Percentiles rank a stretch among this genome's conserved stretches.
Conservation (phyloP, 805 yeast species). For the Metschnikowia bowlesiae region DNA sequence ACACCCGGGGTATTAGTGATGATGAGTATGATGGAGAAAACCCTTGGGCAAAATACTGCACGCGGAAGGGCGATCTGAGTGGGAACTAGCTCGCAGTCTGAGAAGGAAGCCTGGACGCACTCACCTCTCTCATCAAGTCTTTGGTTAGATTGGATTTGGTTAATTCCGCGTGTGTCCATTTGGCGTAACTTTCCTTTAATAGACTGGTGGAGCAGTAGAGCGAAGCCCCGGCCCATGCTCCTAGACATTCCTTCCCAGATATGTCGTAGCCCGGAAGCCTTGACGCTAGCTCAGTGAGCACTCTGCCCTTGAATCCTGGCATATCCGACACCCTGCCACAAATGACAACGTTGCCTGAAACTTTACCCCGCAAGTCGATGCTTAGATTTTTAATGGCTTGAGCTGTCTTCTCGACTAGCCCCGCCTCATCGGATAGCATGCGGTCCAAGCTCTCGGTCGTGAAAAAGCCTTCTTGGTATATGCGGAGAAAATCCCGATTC, state of each 20-base stretch:
- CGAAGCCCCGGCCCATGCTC: slow-evolving; percentile 19
- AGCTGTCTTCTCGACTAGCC: slow-evolving; percentile 3
- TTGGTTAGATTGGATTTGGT: slow-evolving; percentile 2
- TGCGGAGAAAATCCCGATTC: background rate
- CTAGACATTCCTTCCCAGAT: slow-evolving; percentile 11
- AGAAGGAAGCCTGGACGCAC: background rate
- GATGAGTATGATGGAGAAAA: slow-evolving; percentile 14
- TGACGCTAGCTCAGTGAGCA: slow-evolving; percentile 6
- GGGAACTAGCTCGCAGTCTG: background rate
- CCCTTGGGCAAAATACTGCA: slow-evolving; percentile 17
- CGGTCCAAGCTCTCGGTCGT: background rate
- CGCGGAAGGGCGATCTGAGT: background rate
- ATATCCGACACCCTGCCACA: slow-evolving; percentile 7
- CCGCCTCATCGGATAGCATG: background rate
- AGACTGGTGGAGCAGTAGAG: slow-evolving; percentile 17
- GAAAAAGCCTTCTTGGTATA: background rate
- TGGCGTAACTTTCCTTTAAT: slow-evolving; percentile 7
- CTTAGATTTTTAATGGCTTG: slow-evolving; percentile 1
- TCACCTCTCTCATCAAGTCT: background rate
- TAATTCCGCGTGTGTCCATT: slow-evolving; percentile 15
- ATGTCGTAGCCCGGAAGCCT: slow-evolving; percentile 2
- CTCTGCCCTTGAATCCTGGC: slow-evolving; percentile 8
- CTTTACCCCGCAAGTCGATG: slow-evolving; percentile 10
- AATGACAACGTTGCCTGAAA: slow-evolving; percentile 10
- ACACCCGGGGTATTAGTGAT: slow-evolving; percentile 11